Evolutionary conservation across 768 basidiomycete species (phyloP).

Genomic region (Tricholoma flavovirens): DNA sequence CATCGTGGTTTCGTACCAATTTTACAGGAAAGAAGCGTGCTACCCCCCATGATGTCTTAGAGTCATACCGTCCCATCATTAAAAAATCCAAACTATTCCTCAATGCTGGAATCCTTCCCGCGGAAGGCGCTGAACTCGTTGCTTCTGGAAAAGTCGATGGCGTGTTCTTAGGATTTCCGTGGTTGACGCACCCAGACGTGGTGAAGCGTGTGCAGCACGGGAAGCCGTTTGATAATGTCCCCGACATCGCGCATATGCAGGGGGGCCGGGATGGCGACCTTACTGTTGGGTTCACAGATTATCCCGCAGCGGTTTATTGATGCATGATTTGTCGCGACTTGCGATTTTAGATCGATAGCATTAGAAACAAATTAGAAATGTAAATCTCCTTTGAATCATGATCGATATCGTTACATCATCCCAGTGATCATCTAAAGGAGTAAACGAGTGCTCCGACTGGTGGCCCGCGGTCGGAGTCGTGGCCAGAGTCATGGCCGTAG

Average conservation of each 20-base stretch:
- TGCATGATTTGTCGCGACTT: not conserved
- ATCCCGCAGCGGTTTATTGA: conserved; percentile 25
- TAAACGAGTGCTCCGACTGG: no score
- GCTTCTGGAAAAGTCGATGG: conserved; percentile 9
- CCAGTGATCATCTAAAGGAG: no score
- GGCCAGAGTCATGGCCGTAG: no score
- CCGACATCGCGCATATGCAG: conserved; percentile 23
- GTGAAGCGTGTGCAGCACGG: conserved; percentile 30
- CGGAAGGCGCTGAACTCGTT: conserved; percentile 13
- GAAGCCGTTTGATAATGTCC: conserved; percentile 29
- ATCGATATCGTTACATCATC: no score
- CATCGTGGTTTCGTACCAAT: not conserved
- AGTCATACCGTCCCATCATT: conserved; percentile 29
- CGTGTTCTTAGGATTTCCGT: conserved; percentile 26
- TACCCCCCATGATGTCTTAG: conserved; percentile 32
- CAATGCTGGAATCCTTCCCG: conserved; percentile 31
- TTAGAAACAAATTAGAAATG: no score
- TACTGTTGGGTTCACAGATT: conserved; percentile 32
- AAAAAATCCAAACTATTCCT: conserved; percentile 32
- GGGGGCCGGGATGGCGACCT: conserved; percentile 21
- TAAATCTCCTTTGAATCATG: no score
- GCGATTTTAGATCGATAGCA: not conserved
- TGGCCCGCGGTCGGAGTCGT: no score
- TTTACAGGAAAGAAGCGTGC: conserved; percentile 27
- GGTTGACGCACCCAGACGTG: conserved; percentile 33